Evolutionary conservation across 2,329 filamentous ascomycete genomes (phyloP), one percentile per base, ranked within the genome.

Genomic region (Alternaria tenuissima): DNA sequence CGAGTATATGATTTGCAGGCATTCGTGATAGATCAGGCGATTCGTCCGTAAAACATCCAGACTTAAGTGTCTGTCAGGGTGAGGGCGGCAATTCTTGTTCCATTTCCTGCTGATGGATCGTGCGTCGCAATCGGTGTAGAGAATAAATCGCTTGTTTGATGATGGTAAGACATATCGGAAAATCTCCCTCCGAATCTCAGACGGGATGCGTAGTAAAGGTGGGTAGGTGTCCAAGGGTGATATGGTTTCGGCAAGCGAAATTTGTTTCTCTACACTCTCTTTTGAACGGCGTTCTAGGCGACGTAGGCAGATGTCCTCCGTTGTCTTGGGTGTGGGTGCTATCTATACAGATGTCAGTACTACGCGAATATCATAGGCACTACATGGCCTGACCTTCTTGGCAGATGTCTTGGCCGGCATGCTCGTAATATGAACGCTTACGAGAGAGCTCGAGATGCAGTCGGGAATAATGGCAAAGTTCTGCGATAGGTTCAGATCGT

Each of bases 61-160:
- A 18, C 65, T 69, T 30, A 75, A 64, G 34, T 71, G 57, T 54
- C 70, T 74, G 52, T 78, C 76, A 26, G 74, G 72, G 57, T 76
- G 73, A 12, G 75, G 73, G 24, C 70, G 70, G 59, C 71, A 73
- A 53, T 76, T 72, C 49, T 70, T 70, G 55, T 76, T 78, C 73
- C 73, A 78, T 53, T 73, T 77, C 55, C 74, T 74, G 64, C 77
- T 79, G 52, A 83, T 66, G 9, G 69, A 70, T 18, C 67, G 75
- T 7, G 77, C 66, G 24, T 80, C 77, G 62, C 80, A 80, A 65
- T 81, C 77, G 32, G 81, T 83, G 67, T 81, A 80, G 60, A 84
- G 74, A 12, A 81, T 76, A 59, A 83, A 81, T 20, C 81, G 78
- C 39, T 78, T 80, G 59, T 76, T 75, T 14, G 75, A 75, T 26